Evolutionary conservation across 306 rosid genomes (phyloP), one percentile per base, ranked within the genome.

Genomic region (Acacia crassicarpa): DNA sequence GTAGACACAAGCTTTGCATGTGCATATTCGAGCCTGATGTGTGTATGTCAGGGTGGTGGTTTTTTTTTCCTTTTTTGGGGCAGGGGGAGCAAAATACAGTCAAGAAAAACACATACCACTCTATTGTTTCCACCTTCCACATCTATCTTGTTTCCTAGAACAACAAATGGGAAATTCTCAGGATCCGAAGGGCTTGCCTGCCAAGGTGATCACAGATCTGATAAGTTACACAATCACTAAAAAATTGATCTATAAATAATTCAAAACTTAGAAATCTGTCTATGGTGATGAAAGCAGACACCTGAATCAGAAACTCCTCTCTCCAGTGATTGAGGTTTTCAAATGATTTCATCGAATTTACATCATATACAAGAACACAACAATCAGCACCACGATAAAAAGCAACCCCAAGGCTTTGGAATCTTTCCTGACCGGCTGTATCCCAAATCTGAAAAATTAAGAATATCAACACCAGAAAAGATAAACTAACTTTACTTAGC

Each of bases 351-450:
- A 90, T 89, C 23, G 97, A 93, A 88, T 95, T 95, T 74, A 95
- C 99, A 86, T 95, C 99, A 82, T 95, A 95, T 63, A 95, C 99
- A 75, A 95, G 98, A 84, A 95, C 99, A 79, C 98, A 95, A 83
- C 98, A 95, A 91, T 95, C 99, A 84, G 97, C 98, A 82, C 99
- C 98, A 71, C 98, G 91, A 65, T 95, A 95, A 84, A 95, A 95
- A 84, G 99, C 99, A 85, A 95, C 99, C 74, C 99, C 99, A n/a
- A 95, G 93, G 88, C 99, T 95, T 85, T 95, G 99, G 76, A 95
- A 95, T 82, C 99, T 90, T 83, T 95, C 99, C 87, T 95, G 98
- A 79, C 99, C 98, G 77, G 99, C 99, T 25, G 99, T 95, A 88
- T 95, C 99, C 99, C 99, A 95, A 76, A 95, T 95, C 99, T 95